Percentiles rank a stretch among this genome's conserved stretches.
phyloP scores from a whole-genome alignment of 2,329 filamentous ascomycete genomes.

The Monilinia polystroma region DNA sequence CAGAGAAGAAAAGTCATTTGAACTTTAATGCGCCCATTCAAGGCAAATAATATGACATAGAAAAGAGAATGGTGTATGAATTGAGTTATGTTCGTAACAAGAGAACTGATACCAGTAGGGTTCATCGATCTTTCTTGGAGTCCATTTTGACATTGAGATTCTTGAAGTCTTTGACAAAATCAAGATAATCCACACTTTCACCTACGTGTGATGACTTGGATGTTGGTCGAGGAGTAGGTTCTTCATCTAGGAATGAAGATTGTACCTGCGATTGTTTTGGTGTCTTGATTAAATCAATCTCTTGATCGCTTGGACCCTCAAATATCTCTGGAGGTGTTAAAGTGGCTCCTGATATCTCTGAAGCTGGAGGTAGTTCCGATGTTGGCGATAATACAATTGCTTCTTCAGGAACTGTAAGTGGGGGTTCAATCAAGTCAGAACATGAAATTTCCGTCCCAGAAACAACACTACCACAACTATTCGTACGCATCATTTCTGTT shows the following conservation, averaged over 20 bases:
- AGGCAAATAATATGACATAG: constrained; percentile 23
- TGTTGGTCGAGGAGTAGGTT: constrained; percentile 12
- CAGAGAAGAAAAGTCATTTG: constrained; percentile 4
- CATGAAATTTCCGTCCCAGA: constrained; percentile 31
- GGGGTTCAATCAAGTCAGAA: constrained; percentile 29
- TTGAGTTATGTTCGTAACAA: neutral
- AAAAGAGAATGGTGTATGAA: constrained; percentile 5
- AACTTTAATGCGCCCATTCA: constrained; percentile 9
- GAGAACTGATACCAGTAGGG: neutral
- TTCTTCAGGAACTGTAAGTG: constrained; percentile 35
- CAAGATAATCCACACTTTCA: neutral
- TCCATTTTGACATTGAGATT: neutral
- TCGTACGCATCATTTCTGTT: constrained; percentile 97
- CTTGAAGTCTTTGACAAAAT: neutral
- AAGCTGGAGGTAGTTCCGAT: constrained; percentile 32
- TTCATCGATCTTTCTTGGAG: constrained; percentile 1
- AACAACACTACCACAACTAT: constrained; percentile 79
- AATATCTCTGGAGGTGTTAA: constrained; percentile 37
- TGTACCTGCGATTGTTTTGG: constrained; percentile 32
- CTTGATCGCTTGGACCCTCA: constrained; percentile 26
- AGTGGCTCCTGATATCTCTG: constrained; percentile 33
- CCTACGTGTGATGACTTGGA: constrained; percentile 2
- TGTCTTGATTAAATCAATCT: constrained; percentile 36
- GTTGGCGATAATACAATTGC: constrained; percentile 1
- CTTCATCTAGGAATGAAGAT: constrained; percentile 19